Conservation (phyloP, 208 protist genomes). For the Leishmania lainsoni region DNA sequence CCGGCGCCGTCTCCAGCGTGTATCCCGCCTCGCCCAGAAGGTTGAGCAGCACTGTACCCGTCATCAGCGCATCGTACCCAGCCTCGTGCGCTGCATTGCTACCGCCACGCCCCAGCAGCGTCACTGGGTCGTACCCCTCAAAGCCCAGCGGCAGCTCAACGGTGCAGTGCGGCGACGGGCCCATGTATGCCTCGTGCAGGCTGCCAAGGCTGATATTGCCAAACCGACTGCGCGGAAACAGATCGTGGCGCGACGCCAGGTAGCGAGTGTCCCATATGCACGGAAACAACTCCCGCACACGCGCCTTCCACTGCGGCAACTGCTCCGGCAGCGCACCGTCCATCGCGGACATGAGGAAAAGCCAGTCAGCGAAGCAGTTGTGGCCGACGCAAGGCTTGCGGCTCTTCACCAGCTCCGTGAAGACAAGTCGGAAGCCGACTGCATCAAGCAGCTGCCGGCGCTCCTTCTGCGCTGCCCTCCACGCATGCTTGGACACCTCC, state of each 20-base stretch:
- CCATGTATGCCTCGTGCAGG: slow-evolving; percentile 60
- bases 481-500: slow-evolving; percentile 31
- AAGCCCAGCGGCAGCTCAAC: slow-evolving; percentile 68
- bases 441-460: slow-evolving; percentile 49
- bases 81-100: slow-evolving; percentile 56
- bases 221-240: slow-evolving; percentile 53
- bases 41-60: slow-evolving; percentile 68
- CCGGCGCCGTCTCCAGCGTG: slow-evolving; percentile 17
- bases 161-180: slow-evolving; percentile 38
- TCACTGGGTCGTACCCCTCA: slow-evolving; percentile 58
- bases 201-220: slow-evolving; percentile 40
- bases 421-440: slow-evolving; percentile 73
- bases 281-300: slow-evolving; percentile 54
- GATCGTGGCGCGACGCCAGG: slow-evolving; percentile 39
- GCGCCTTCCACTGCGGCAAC: slow-evolving; percentile 51
- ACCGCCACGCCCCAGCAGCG: slow-evolving; percentile 22
- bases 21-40: slow-evolving; percentile 57
- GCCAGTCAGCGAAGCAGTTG: slow-evolving; percentile 80
- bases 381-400: slow-evolving; percentile 77
- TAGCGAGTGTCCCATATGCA: slow-evolving; percentile 72
- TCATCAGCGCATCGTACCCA: slow-evolving; percentile 77
- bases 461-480: slow-evolving; percentile 19
- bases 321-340: slow-evolving; percentile 49
- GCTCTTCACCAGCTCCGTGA: slow-evolving; percentile 56
- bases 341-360: slow-evolving; percentile 63